phyloP scores from a whole-genome alignment of 2,329 filamentous ascomycete species.

The Myrmaecium sp. region DNA sequence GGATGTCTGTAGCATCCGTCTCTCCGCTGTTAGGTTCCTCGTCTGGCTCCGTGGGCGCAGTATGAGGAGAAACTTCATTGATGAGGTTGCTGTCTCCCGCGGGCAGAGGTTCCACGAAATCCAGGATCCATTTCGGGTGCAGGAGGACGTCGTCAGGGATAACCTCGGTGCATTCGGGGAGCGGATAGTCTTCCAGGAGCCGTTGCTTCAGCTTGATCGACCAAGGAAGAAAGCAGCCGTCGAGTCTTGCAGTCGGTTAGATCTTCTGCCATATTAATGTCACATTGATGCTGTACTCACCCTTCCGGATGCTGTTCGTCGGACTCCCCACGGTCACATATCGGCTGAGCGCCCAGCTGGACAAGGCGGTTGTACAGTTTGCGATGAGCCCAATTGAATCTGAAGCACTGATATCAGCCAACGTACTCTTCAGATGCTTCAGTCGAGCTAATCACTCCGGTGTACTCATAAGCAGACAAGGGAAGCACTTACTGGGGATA shows the following conservation, averaged over 20 bases:
- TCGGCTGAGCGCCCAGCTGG: slow-evolving; percentile 64
- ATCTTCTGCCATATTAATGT: slow-evolving; percentile 4
- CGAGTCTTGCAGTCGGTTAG: slow-evolving; percentile 38
- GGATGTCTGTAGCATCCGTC: slow-evolving; percentile 7
- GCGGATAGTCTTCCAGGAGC: slow-evolving; percentile 50
- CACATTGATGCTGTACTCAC: slow-evolving; percentile 30
- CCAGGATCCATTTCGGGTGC: slow-evolving; percentile 54
- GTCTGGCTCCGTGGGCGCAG: not conserved
- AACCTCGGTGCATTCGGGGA: slow-evolving; percentile 47
- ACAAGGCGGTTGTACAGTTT: slow-evolving; percentile 72
- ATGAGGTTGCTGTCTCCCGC: not conserved
- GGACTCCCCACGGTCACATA: slow-evolving; percentile 67
- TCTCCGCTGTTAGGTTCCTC: slow-evolving; percentile 4
- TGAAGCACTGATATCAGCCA: slow-evolving; percentile 17
- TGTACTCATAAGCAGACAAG: not conserved
- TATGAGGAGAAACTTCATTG: not conserved
- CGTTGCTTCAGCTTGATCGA: slow-evolving; percentile 47
- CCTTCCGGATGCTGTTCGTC: slow-evolving; percentile 91
- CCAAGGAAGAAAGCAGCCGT: slow-evolving; percentile 72
- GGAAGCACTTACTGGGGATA: slow-evolving; percentile 61
- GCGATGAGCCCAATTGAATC: slow-evolving; percentile 83
- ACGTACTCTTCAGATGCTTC: no score
- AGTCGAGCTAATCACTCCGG: not conserved
- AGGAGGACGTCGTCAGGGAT: slow-evolving; percentile 61
- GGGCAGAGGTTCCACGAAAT: slow-evolving; percentile 14